phyloP scores from a whole-genome alignment of 2,329 filamentous ascomycete species.

The Biscogniauxia marginata region DNA sequence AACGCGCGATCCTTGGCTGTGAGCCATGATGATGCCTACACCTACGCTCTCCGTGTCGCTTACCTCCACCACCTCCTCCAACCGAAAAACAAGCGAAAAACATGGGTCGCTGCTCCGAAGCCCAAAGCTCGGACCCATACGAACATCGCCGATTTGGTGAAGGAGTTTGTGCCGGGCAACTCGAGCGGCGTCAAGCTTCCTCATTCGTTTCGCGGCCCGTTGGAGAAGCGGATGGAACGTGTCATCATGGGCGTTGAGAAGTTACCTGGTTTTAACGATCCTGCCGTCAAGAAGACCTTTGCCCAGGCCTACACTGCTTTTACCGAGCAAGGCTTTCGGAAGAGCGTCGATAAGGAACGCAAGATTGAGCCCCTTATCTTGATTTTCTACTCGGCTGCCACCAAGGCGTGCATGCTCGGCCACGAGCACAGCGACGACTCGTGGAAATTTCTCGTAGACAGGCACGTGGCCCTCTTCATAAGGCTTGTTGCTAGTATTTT shows the following conservation, averaged over 20 bases:
- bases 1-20: conserved; percentile 47
- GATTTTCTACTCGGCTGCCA: conserved; percentile 94
- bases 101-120: conserved; percentile 71
- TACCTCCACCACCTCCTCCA: conserved; percentile 92
- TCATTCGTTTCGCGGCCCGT: conserved; percentile 49
- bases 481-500: conserved; percentile 78
- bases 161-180: conserved; percentile 68
- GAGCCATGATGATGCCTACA: conserved; percentile 80
- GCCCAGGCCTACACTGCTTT: conserved; percentile 92
- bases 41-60: conserved; percentile 84
- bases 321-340: conserved; percentile 83
- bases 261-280: conserved; percentile 85
- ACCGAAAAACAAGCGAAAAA: conserved; percentile 83
- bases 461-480: conserved; percentile 92
- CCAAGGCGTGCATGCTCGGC: conserved; percentile 76
- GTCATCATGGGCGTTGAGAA: conserved; percentile 80
- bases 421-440: conserved; percentile 76
- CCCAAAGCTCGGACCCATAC: conserved; percentile 63
- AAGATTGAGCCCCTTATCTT: conserved; percentile 89
- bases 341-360: conserved; percentile 89
- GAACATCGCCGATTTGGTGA: conserved; percentile 81
- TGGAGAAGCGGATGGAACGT: conserved; percentile 73
- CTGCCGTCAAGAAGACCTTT: conserved; percentile 89
- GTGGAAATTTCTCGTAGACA: conserved; percentile 89
- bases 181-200: conserved; percentile 55